phyloP scores from a whole-genome alignment of 768 basidiomycete species.

The Leccinum pellstonianum region DNA sequence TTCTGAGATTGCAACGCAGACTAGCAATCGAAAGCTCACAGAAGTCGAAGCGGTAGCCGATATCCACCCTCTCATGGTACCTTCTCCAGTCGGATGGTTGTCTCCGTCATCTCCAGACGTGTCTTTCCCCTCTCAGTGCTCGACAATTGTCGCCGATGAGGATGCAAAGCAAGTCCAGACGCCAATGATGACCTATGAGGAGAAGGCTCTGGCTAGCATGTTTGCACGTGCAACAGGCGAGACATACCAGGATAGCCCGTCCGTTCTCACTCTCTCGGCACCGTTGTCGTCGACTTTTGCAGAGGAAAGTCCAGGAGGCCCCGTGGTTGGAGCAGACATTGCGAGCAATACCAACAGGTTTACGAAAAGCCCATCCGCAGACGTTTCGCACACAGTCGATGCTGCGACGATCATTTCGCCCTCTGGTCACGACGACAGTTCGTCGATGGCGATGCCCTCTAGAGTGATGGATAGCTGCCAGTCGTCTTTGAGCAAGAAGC shows the following conservation, averaged over 20 bases:
- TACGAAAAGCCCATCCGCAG: background rate
- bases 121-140: slow-evolving; percentile 8
- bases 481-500: background rate
- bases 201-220: background rate
- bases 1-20: background rate
- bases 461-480: background rate
- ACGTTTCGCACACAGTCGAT: background rate
- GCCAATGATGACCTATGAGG: background rate
- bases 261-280: too few relatives aligned
- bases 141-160: background rate
- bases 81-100: background rate
- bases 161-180: background rate
- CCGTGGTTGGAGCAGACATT: too few relatives aligned
- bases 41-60: background rate
- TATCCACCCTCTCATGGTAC: too few relatives aligned
- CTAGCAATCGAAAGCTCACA: background rate
- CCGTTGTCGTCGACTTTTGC: too few relatives aligned
- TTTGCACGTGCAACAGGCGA: too few relatives aligned
- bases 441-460: background rate
- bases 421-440: background rate
- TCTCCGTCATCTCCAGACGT: background rate
- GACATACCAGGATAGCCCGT: too few relatives aligned
- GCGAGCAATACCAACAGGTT: too few relatives aligned
- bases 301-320: too few relatives aligned
- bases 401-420: slow-evolving; percentile 3